Percentiles rank a stretch among this genome's conserved stretches.
Conservation (phyloP, 129 eudicot species). For the Heracleum sosnowskyi region DNA sequence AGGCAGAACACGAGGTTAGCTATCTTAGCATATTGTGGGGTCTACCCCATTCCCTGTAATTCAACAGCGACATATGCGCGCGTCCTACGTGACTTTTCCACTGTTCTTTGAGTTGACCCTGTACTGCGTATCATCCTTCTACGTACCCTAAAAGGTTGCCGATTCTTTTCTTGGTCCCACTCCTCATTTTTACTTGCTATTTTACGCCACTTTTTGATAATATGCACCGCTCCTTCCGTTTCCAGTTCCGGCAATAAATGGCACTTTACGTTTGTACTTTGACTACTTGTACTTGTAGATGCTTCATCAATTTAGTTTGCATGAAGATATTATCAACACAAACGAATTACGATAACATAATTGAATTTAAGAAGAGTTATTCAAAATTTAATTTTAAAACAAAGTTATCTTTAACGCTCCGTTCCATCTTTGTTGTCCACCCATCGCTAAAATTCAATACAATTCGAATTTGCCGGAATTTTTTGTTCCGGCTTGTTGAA, state of each 20-base stretch:
- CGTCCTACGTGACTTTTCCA: slow-evolving; percentile 45
- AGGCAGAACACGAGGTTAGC: slow-evolving; percentile 10
- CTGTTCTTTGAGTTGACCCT: slow-evolving; percentile 24
- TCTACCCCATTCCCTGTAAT: not conserved
- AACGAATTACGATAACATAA: too few relatives aligned
- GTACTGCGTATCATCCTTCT: not conserved
- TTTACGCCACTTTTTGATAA: not conserved
- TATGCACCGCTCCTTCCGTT: not conserved
- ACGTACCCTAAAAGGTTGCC: not conserved
- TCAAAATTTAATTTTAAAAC: too few relatives aligned
- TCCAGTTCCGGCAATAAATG: not conserved
- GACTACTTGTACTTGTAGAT: too few relatives aligned
- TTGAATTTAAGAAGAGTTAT: too few relatives aligned
- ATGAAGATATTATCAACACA: too few relatives aligned
- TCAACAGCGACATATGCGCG: slow-evolving; percentile 41
- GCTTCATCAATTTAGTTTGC: not conserved
- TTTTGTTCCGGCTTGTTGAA: too few relatives aligned
- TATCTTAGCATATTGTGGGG: not conserved
- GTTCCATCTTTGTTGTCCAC: too few relatives aligned
- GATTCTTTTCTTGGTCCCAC: not conserved
- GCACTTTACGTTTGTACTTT: not conserved
- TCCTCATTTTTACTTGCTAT: not conserved
- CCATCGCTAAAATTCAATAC: too few relatives aligned
- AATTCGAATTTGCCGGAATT: too few relatives aligned
- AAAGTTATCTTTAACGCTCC: too few relatives aligned